A percentile compares a stretch with the other conserved stretches of the same genome.
phyloP scores from a whole-genome alignment of 2,329 filamentous ascomycete genomes.

The Colletotrichum sp. region DNA sequence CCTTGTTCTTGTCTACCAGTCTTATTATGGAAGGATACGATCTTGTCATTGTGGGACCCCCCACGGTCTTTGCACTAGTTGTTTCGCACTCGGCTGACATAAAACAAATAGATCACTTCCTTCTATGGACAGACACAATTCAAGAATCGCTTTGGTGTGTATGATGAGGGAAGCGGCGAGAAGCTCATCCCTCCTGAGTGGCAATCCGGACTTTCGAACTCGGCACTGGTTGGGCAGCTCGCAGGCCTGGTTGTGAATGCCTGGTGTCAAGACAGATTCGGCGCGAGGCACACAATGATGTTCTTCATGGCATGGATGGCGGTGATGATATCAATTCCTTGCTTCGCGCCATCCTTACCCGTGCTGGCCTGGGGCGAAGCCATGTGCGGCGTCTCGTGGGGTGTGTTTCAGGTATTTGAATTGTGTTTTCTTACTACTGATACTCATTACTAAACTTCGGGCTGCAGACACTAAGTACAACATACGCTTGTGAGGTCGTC shows the following conservation, averaged over 20 bases:
- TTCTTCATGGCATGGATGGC: constrained; percentile 39
- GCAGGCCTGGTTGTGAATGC: constrained; percentile 48
- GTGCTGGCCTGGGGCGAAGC: constrained; percentile 45
- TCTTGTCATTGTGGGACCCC: constrained; percentile 43
- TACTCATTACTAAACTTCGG: not conserved
- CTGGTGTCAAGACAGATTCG: constrained; percentile 42
- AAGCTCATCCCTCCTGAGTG: constrained; percentile 47
- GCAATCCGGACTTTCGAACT: constrained; percentile 51
- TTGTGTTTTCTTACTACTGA: too few relatives aligned
- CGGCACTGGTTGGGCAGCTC: constrained; percentile 46
- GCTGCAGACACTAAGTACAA: not conserved
- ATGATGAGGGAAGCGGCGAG: constrained; percentile 24
- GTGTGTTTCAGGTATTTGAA: constrained; percentile 34
- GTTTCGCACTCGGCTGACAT: not conserved
- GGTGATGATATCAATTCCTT: constrained; percentile 49
- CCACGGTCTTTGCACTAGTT: not conserved
- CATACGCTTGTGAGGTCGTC: constrained; percentile 48
- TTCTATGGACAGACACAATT: constrained; percentile 38
- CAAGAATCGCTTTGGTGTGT: constrained; percentile 32
- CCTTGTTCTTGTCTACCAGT: constrained; percentile 41
- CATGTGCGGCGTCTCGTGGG: constrained; percentile 50
- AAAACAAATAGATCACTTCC: constrained; percentile 14
- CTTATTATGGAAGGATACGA: constrained; percentile 59
- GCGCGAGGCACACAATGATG: constrained; percentile 15
- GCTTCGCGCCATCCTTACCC: constrained; percentile 50